Base-by-base conservation (phyloP, 2,329 filamentous ascomycete species). In the Aspergillus sp. region DNA sequence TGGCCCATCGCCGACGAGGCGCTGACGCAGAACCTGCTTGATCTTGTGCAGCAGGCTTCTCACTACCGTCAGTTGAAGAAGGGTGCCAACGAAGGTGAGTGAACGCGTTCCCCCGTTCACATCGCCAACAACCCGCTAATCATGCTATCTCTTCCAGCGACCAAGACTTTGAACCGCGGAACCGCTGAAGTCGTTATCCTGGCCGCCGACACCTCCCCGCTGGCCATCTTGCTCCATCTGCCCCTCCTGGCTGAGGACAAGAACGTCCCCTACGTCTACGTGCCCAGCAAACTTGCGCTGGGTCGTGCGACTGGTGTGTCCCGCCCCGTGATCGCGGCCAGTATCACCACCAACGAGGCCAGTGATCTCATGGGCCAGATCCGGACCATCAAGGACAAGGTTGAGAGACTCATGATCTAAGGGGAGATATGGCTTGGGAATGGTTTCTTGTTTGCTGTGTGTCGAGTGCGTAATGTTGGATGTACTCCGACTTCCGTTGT, bases 361-460 rank as follows among this genome's bases (percentile, higher is more conserved):
- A 86, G 81, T 62, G 90, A 96, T 70, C 77, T 97, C 50, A 86
- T 84, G 70, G 80, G 81, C 63, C 88, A 94, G 77, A 96, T 97
- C 70, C 80, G 86, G 60, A 78, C 83, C 55, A 77, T 96, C 64
- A 94, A 91, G 78, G 87, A 94, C 73, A 94, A 95, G 82, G 87
- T 97, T 47, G 91, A 97, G 79, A 81, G 90, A 61, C 79, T 96
- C 58, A 89, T 91, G 76, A 95, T 96, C 74, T 96, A 84, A 80
- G 47, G 36, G 26, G 10, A 33, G 33, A 26, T 45, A 27, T 39
- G 36, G 41, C 28, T 44, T 33, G 40, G 29, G 41, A 38, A 46
- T 46, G n/a, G 49, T 47, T 32, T 9, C 6, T 32, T 5, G 30
- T 9, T 6, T 9, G 8, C 30, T 32, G 30, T 6, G 8, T 6